Percentiles rank a stretch among this genome's conserved stretches.
These are phyloP conservation scores for Trypanosoma congolense DNA, from an alignment of 208 protist species.

Conservation along the genomic window DNA sequence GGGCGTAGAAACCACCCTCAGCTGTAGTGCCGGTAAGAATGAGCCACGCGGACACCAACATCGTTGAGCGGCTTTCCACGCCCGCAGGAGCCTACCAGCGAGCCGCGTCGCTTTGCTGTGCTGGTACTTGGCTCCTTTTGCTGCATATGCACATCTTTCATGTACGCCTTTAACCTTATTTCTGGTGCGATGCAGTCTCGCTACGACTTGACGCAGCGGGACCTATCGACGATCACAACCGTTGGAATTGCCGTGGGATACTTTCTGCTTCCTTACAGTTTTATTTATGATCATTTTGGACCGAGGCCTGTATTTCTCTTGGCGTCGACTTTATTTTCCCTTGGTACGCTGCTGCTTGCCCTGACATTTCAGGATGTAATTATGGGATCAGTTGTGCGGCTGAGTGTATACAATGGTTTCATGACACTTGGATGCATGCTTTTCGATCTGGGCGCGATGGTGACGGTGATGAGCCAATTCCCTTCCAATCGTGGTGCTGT, in stretches of 20 bases:
- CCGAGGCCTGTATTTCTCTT: conserved; percentile 29
- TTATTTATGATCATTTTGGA: conserved; percentile 50
- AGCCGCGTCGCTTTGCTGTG: conserved; percentile 25
- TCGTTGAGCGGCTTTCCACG: conserved; percentile 22
- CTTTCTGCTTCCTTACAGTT: conserved; percentile 33
- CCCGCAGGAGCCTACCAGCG: conserved; percentile 15
- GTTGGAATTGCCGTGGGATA: conserved; percentile 45
- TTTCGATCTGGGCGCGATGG: conserved; percentile 45
- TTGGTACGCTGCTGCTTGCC: conserved; percentile 44
- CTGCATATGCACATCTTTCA: conserved; percentile 24
- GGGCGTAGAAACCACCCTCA: no score
- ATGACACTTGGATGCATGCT: conserved; percentile 47
- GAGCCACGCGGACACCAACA: conserved; percentile 17
- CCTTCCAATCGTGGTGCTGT: conserved; percentile 33
- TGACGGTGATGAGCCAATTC: conserved; percentile 49
- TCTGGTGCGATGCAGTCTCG: conserved; percentile 15
- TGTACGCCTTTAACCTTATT: conserved; percentile 72
- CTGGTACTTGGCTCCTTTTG: conserved; percentile 13
- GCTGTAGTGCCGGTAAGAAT: no score
- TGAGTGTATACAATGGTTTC: conserved; percentile 46
- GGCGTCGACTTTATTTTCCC: conserved; percentile 20
- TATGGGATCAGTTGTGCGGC: conserved; percentile 20
- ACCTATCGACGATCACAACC: conserved; percentile 58
- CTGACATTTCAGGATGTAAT: conserved; percentile 39
- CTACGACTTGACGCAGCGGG: conserved; percentile 41